These are phyloP conservation scores for Geotrichum citri-aurantii DNA, from an alignment of 1,139 yeast genomes.

Conservation along the genomic window DNA sequence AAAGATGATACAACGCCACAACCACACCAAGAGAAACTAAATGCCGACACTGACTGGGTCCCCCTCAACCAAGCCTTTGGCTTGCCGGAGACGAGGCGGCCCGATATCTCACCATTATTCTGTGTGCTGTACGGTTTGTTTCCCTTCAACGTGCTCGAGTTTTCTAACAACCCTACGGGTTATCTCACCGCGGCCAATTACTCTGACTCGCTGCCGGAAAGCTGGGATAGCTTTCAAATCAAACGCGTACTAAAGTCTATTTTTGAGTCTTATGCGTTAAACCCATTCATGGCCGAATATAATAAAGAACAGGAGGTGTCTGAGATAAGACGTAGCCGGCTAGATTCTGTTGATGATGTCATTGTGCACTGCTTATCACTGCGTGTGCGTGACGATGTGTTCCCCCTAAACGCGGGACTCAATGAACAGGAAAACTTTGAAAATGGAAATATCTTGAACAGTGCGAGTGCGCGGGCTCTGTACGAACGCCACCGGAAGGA, in stretches of 20 bases:
- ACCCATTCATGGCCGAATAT: slow-evolving; percentile 9
- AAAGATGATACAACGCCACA: not conserved
- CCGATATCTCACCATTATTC: slow-evolving; percentile 34
- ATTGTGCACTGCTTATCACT: slow-evolving; percentile 13
- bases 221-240: slow-evolving; percentile 10
- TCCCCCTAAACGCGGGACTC: not conserved
- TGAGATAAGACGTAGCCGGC: not conserved
- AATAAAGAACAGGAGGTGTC: slow-evolving; percentile 13
- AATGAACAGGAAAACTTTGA: not conserved
- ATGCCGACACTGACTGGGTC: slow-evolving; percentile 32
- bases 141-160: slow-evolving; percentile 48
- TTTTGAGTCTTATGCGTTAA: slow-evolving; percentile 9
- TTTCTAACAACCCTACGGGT: slow-evolving; percentile 41
- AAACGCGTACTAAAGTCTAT: slow-evolving; percentile 4
- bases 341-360: slow-evolving; percentile 5
- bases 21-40: not conserved
- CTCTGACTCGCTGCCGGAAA: slow-evolving; percentile 8
- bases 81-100: slow-evolving; percentile 23
- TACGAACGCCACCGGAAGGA: not conserved
- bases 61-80: slow-evolving; percentile 25
- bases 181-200: slow-evolving; percentile 1
- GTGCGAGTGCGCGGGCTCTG: not conserved
- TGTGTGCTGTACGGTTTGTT: slow-evolving; percentile 57
- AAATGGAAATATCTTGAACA: not conserved
- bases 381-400: slow-evolving; percentile 3